Percentiles rank a stretch among this genome's conserved stretches.
Conservation (phyloP, 306 rosid genomes). For the Cicer pinnatifidum region DNA sequence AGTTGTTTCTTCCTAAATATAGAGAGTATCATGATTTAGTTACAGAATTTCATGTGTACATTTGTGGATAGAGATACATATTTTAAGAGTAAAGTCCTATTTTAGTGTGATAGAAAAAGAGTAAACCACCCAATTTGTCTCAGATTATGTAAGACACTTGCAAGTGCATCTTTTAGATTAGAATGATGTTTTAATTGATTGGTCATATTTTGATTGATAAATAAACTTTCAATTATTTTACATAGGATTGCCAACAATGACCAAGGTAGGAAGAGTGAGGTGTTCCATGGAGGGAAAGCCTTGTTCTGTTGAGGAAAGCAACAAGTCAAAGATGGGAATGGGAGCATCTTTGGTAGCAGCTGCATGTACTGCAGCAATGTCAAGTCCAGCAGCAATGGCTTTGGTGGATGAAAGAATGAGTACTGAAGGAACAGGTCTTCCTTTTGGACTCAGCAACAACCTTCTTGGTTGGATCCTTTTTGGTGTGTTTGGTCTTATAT, state of each 20-base stretch:
- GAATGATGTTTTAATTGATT: not conserved
- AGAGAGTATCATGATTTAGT: not conserved
- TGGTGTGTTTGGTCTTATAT: slow-evolving; percentile 75
- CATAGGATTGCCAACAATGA: slow-evolving; percentile 68
- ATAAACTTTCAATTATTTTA: not conserved
- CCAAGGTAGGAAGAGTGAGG: slow-evolving; percentile 73
- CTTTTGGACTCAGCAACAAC: slow-evolving; percentile 95
- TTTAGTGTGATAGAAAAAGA: not conserved
- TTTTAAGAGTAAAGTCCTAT: not conserved
- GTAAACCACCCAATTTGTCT: no score
- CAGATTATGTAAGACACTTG: no score
- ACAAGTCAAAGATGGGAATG: slow-evolving; percentile 59
- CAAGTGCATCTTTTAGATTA: no score
- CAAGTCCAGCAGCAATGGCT: slow-evolving; percentile 89
- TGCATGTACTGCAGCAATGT: slow-evolving; percentile 61
- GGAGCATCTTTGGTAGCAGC: slow-evolving; percentile 70
- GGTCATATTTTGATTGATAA: not conserved
- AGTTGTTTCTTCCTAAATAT: slow-evolving; percentile 2
- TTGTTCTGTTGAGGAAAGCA: slow-evolving; percentile 45
- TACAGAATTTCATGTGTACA: not conserved
- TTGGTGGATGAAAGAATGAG: slow-evolving; percentile 88
- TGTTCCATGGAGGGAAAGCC: slow-evolving; percentile 71
- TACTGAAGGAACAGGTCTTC: slow-evolving; percentile 99
- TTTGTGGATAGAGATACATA: not conserved
- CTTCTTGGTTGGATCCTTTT: slow-evolving; percentile 82